A percentile compares a stretch with the other conserved stretches of the same genome.
These are phyloP conservation scores for Metarhizium guizhouense DNA, from an alignment of 2,329 filamentous ascomycete genomes.

Conservation along the genomic window DNA sequence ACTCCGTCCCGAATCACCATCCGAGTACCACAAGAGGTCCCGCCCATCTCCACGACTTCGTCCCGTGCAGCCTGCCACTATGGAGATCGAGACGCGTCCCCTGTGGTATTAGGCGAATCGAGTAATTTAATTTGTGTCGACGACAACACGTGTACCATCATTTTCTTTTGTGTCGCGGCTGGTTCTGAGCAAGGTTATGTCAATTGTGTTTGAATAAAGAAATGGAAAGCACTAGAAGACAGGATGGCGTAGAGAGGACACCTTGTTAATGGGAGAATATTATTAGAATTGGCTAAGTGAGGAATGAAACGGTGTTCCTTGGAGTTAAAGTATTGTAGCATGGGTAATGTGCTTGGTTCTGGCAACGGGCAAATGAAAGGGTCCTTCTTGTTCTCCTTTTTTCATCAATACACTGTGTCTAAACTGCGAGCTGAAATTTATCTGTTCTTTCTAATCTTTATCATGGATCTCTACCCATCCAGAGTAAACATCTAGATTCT, in stretches of 20 bases:
- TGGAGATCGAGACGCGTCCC: neutral
- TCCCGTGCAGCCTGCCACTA: neutral
- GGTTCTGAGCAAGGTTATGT: neutral
- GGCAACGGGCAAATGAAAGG: neutral
- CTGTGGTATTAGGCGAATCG: neutral
- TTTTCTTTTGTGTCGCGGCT: neutral
- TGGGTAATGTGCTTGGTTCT: constrained; percentile 1
- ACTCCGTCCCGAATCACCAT: constrained; percentile 5
- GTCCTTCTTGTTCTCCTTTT: neutral
- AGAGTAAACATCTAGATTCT: constrained; percentile 33
- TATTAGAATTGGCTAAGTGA: neutral
- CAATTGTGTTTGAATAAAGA: neutral
- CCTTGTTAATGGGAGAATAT: neutral
- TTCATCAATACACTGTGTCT: too few species aligned
- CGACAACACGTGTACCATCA: neutral
- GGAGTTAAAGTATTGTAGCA: neutral
- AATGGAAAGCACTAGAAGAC: neutral
- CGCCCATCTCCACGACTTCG: constrained; percentile 6
- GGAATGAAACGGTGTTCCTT: neutral
- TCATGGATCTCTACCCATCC: constrained; percentile 27
- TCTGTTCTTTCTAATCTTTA: neutral
- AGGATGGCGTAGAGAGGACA: neutral
- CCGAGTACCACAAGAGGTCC: constrained; percentile 7
- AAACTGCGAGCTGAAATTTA: too few species aligned
- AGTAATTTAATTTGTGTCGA: neutral